Percentiles rank a stretch among this genome's conserved stretches.
These are phyloP conservation scores for Fusarium sp. DNA, from an alignment of 2,329 filamentous ascomycete genomes.

Conservation along the genomic window DNA sequence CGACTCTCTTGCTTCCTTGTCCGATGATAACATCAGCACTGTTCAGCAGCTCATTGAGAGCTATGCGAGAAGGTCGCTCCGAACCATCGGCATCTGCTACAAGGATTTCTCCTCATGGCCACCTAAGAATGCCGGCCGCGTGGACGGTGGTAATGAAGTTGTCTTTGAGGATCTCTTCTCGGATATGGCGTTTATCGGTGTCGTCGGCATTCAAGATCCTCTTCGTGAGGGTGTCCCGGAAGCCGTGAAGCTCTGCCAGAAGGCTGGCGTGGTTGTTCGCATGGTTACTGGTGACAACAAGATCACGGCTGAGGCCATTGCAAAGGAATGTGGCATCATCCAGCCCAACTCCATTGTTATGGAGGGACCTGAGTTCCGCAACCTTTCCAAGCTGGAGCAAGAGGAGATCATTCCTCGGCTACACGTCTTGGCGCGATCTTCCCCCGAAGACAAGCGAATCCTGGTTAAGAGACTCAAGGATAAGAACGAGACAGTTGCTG, in stretches of 20 bases:
- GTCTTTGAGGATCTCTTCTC: slow-evolving; percentile 74
- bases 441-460: slow-evolving; percentile 80
- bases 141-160: slow-evolving; percentile 69
- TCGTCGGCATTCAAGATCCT: slow-evolving; percentile 86
- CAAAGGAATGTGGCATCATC: slow-evolving; percentile 81
- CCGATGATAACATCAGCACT: slow-evolving; percentile 63
- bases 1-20: slow-evolving; percentile 56
- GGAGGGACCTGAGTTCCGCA: slow-evolving; percentile 82
- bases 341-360: slow-evolving; percentile 75
- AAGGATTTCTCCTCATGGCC: slow-evolving; percentile 89
- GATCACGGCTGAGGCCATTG: slow-evolving; percentile 81
- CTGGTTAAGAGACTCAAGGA: slow-evolving; percentile 78
- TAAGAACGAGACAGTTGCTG: slow-evolving; percentile 80
- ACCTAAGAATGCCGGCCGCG: slow-evolving; percentile 68
- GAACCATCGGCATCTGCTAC: slow-evolving; percentile 86
- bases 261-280: slow-evolving; percentile 80
- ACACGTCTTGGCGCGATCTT: slow-evolving; percentile 78
- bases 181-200: slow-evolving; percentile 73
- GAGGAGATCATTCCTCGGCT: slow-evolving; percentile 74
- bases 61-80: slow-evolving; percentile 82
- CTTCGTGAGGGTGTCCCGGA: slow-evolving; percentile 79
- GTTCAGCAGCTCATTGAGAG: slow-evolving; percentile 76
- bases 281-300: slow-evolving; percentile 91
- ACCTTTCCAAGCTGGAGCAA: slow-evolving; percentile 73
- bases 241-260: slow-evolving; percentile 78